Evolutionary conservation across 2,329 filamentous ascomycete species (phyloP), one percentile per base, ranked within the genome.

Genomic region (Trichoderma koningiopsis): DNA sequence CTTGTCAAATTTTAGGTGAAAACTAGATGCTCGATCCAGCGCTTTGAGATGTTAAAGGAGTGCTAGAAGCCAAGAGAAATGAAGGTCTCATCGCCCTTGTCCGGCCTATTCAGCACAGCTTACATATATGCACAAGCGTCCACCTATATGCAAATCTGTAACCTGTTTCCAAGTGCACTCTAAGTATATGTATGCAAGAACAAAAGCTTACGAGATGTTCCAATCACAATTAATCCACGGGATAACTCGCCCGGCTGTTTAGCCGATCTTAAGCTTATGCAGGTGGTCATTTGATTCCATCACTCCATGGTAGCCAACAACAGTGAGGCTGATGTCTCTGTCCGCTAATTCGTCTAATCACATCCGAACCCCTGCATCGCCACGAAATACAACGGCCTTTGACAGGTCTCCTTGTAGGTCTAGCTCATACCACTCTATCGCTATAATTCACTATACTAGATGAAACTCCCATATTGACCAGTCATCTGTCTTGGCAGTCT

Each of bases 1-100:
- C 40, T n/a, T 13, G 3, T 13, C 43, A 49, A 49, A 49, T 13
- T 24, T 43, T 7, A 4, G 13, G 8, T 24, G 47, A 49, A 49
- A 24, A 49, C 24, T 11, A 13, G n/a, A 49, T 24, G 47, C 4
- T 24, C 10, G 19, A 49, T 49, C 4, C 56, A 7, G 19, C 33
- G 33, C 37, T 22, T 14, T 33, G 19, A 43, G 16, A 43, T 11
- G 22, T 37, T 57, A 10, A 24, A 13, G 22, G 19, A 11, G 29
- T 10, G 19, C 19, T 16, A 19, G 24, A 43, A 65, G 5, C 19
- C 37, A 16, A 29, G 31, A 49, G 5, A 60, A 56, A 57, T 57
- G 53, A 65, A 49, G 57, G 37, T 57, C 62, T 65, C 43, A 35
- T 10, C 14, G 47, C 58, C 58, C 58, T 40, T 35, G 40, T 35